These are phyloP conservation scores for Hemileccinum impolitum DNA, from an alignment of 768 basidiomycete genomes.

Conservation along the genomic window DNA sequence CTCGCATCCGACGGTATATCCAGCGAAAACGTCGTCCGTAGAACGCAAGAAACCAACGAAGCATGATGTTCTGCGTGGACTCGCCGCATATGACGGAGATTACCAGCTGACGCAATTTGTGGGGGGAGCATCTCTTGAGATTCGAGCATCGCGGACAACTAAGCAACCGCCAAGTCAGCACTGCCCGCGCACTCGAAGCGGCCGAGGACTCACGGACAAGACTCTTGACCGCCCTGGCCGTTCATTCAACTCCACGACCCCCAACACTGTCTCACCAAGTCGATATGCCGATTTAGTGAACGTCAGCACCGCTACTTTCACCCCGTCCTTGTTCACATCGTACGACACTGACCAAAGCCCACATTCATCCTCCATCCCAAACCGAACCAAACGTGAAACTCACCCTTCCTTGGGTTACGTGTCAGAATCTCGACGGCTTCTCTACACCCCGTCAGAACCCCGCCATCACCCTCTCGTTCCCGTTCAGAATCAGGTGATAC, in stretches of 20 bases:
- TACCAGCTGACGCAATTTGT: conserved; percentile 46
- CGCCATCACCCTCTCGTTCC: conserved; percentile 42
- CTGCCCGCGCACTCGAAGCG: not conserved
- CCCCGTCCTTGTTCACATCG: conserved; percentile 92
- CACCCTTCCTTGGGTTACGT: conserved; percentile 85
- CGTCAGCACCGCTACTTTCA: conserved; percentile 85
- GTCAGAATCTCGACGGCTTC: conserved; percentile 92
- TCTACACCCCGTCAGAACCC: conserved; percentile 53
- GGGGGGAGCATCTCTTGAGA: conserved; percentile 81
- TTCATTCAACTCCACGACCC: conserved; percentile 85
- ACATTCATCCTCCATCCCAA: not conserved
- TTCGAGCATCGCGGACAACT: conserved; percentile 89
- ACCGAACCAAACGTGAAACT: conserved; percentile 12
- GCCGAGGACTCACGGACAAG: conserved; percentile 57
- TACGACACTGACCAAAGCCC: conserved; percentile 65
- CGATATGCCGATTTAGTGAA: conserved; percentile 90
- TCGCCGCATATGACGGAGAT: conserved; percentile 56
- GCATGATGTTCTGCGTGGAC: conserved; percentile 86
- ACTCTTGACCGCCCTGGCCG: conserved; percentile 69
- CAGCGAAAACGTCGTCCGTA: conserved; percentile 80
- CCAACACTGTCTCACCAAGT: conserved; percentile 88
- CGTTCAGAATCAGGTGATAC: conserved; percentile 30
- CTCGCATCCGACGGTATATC: conserved; percentile 92
- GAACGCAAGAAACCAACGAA: conserved; percentile 65
- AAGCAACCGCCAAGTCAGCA: not conserved